phyloP scores from a whole-genome alignment of 2,329 filamentous ascomycete species.

The Exophiala calicioides region DNA sequence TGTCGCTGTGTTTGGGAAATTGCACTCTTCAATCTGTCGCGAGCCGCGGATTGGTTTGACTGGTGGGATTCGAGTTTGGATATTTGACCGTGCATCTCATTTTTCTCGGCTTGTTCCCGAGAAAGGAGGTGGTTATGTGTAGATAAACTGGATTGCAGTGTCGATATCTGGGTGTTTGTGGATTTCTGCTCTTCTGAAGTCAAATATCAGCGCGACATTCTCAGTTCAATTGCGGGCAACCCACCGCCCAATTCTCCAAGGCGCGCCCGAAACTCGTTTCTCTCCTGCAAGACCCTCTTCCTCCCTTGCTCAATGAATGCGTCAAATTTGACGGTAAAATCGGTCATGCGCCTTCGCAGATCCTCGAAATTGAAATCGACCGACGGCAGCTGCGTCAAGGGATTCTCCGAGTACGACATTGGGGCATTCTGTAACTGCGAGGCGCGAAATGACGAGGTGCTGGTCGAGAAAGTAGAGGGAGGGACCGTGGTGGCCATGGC shows the following conservation, averaged over 20 bases:
- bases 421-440: constrained; percentile 27
- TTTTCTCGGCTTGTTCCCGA: constrained; percentile 51
- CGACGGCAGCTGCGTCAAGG: constrained; percentile 62
- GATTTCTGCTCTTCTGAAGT: constrained; percentile 75
- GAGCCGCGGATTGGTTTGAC: constrained; percentile 55
- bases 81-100: constrained; percentile 64
- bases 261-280: constrained; percentile 90
- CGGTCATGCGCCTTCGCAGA: constrained; percentile 89
- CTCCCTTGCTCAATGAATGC: constrained; percentile 89
- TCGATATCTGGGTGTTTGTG: constrained; percentile 67
- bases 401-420: constrained; percentile 28
- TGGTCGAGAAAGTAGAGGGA: constrained; percentile 22
- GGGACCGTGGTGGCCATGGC: constrained; percentile 22
- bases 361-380: constrained; percentile 97
- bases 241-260: constrained; percentile 86
- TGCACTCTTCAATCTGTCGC: constrained; percentile 57
- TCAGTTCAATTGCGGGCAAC: neutral
- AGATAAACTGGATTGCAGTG: constrained; percentile 49
- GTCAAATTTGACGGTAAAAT: constrained; percentile 88
- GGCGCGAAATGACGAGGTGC: constrained; percentile 30
- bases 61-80: constrained; percentile 57
- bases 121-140: constrained; percentile 28
- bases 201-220: neutral
- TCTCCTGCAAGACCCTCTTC: constrained; percentile 86
- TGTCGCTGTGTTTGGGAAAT: constrained; percentile 53